Conservation (phyloP, 495 filamentous ascomycete genomes). For the Annulohypoxylon moriforme region DNA sequence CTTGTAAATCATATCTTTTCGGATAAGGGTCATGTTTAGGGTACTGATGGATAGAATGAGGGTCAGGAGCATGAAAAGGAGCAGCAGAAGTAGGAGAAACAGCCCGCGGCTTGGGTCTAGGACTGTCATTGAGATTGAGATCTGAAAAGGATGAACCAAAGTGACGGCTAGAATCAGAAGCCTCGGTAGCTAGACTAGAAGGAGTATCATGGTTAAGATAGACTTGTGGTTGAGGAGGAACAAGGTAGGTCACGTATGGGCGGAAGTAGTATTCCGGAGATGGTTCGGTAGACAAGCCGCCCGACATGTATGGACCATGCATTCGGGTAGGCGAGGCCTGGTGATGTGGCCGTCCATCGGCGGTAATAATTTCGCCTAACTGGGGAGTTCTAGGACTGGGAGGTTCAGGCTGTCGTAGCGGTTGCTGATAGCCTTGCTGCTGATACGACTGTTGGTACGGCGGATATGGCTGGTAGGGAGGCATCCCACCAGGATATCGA, state of each 20-base stretch:
- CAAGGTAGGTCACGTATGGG: neutral
- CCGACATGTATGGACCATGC: neutral
- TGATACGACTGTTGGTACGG: slow-evolving; percentile 1
- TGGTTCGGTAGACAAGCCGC: neutral
- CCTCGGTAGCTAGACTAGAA: neutral
- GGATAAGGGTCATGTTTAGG: neutral
- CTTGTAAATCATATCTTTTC: neutral
- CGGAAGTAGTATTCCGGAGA: neutral
- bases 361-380: neutral
- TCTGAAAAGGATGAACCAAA: neutral
- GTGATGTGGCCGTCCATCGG: neutral
- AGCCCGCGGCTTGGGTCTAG: neutral
- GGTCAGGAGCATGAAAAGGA: neutral
- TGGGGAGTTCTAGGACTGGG: neutral
- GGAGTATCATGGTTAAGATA: neutral
- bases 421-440: neutral
- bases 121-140: neutral
- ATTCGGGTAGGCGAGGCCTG: neutral
- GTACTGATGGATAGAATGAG: neutral
- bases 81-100: neutral
- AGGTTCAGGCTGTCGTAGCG: neutral
- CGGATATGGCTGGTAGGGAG: neutral
- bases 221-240: neutral
- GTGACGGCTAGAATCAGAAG: neutral
- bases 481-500: neutral